Evolutionary conservation across 148 eudicot species (phyloP).

Genomic region (Suaeda aralocaspica): DNA sequence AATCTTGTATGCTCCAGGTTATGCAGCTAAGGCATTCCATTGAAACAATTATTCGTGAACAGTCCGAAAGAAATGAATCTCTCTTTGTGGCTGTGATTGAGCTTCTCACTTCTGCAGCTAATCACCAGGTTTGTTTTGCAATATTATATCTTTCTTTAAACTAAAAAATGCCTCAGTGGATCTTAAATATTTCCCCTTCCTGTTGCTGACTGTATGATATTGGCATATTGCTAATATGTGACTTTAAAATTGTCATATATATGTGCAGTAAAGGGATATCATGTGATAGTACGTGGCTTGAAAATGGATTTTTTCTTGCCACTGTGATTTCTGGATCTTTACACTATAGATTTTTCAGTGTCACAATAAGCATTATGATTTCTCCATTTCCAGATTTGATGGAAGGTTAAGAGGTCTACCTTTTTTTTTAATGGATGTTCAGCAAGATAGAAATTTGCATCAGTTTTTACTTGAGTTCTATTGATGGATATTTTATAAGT

Average conservation of each 20-base stretch:
- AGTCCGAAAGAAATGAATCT: constrained; percentile 56
- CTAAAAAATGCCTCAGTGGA: background rate
- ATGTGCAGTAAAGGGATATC: background rate
- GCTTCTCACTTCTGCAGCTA: constrained; percentile 72
- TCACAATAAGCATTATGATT: background rate
- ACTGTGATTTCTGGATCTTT: background rate
- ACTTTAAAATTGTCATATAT: background rate
- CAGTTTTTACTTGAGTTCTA: background rate
- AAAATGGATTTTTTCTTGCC: background rate
- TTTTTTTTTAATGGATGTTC: background rate
- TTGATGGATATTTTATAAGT: background rate
- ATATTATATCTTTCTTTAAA: background rate
- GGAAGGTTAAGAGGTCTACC: background rate
- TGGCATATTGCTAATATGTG: background rate
- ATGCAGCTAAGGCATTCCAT: constrained; percentile 46
- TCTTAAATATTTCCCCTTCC: background rate
- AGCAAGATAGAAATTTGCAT: background rate
- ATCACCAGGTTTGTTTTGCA: constrained; percentile 58
- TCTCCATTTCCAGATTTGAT: background rate
- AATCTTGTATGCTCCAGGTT: constrained; percentile 44
- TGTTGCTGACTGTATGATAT: background rate
- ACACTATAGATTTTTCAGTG: background rate
- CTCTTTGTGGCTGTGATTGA: constrained; percentile 57
- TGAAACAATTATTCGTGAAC: constrained; percentile 48
- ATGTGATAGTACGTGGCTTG: background rate